A percentile compares a stretch with the other conserved stretches of the same genome.
These are phyloP conservation scores for Podospora conica DNA, from an alignment of 495 filamentous ascomycete genomes.

Conservation along the genomic window DNA sequence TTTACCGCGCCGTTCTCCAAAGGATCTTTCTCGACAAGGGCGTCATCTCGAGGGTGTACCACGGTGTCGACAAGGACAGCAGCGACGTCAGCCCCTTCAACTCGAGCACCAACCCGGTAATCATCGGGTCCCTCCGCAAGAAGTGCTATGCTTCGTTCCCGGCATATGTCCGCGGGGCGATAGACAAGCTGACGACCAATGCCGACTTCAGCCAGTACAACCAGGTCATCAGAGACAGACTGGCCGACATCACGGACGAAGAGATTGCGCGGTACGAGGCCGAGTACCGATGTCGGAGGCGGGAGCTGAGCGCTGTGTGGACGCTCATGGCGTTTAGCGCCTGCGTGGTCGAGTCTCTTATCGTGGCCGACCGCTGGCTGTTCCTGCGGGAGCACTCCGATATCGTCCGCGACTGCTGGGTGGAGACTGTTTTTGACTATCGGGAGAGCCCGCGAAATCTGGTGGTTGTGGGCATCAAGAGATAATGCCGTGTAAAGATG, in stretches of 20 bases:
- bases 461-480: slow-evolving; percentile 84
- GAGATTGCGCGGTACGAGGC: slow-evolving; percentile 65
- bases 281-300: slow-evolving; percentile 57
- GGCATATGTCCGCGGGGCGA: slow-evolving; percentile 73
- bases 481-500: slow-evolving; percentile 28
- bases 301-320: slow-evolving; percentile 83
- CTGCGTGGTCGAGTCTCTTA: slow-evolving; percentile 75
- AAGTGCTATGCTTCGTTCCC: slow-evolving; percentile 69
- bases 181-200: slow-evolving; percentile 63
- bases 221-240: slow-evolving; percentile 50
- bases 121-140: slow-evolving; percentile 81
- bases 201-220: slow-evolving; percentile 47
- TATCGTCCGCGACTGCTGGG: slow-evolving; percentile 70
- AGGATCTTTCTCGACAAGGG: slow-evolving; percentile 78
- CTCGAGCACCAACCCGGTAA: slow-evolving; percentile 60
- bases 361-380: slow-evolving; percentile 88
- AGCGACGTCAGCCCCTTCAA: slow-evolving; percentile 42
- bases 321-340: slow-evolving; percentile 93
- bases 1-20: slow-evolving; percentile 86
- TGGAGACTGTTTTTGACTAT: slow-evolving; percentile 90
- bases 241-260: slow-evolving; percentile 61
- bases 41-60: slow-evolving; percentile 56
- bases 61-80: slow-evolving; percentile 31
- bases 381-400: slow-evolving; percentile 73
- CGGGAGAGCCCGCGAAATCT: slow-evolving; percentile 79